Percentiles rank a stretch among this genome's conserved stretches.
These are phyloP conservation scores for Pythium chondricola DNA, from an alignment of 352 stramenopile species.

Conservation along the genomic window DNA sequence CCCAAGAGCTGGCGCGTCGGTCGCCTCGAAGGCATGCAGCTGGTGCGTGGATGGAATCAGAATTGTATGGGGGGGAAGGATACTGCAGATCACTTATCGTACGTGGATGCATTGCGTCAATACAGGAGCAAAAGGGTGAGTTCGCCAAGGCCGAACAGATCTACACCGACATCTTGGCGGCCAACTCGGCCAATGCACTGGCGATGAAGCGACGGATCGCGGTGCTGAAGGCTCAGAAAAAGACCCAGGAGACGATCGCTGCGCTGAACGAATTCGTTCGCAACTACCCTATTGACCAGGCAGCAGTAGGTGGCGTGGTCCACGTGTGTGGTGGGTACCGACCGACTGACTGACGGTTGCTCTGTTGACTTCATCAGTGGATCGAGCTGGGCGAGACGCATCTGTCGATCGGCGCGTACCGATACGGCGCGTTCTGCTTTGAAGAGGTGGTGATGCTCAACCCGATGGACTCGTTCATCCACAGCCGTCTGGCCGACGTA, in stretches of 20 bases:
- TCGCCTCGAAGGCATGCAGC: conserved; percentile 30
- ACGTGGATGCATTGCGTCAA: neutral
- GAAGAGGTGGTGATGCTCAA: conserved; percentile 39
- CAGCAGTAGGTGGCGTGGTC: conserved; percentile 11
- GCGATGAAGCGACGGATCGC: conserved; percentile 35
- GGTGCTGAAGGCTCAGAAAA: conserved; percentile 30
- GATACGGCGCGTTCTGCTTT: conserved; percentile 38
- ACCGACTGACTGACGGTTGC: neutral
- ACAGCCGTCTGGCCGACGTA: conserved; percentile 32
- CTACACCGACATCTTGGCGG: conserved; percentile 30
- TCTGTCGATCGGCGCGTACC: conserved; percentile 23
- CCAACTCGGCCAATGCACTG: conserved; percentile 34
- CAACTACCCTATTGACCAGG: conserved; percentile 27
- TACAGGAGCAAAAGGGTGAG: conserved; percentile 28
- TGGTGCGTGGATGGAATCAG: conserved; percentile 4
- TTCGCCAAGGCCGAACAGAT: conserved; percentile 30
- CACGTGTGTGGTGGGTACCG: neutral
- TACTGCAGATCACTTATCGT: neutral
- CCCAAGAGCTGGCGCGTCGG: conserved; percentile 28
- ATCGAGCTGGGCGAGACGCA: conserved; percentile 31
- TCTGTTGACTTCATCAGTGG: conserved; percentile 18
- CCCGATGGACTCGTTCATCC: conserved; percentile 32
- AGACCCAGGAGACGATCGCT: conserved; percentile 30
- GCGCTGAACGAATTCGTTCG: conserved; percentile 29
- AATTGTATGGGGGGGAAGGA: neutral